phyloP scores from a whole-genome alignment of 2,329 filamentous ascomycete genomes.

The Ophiostoma piceae region DNA sequence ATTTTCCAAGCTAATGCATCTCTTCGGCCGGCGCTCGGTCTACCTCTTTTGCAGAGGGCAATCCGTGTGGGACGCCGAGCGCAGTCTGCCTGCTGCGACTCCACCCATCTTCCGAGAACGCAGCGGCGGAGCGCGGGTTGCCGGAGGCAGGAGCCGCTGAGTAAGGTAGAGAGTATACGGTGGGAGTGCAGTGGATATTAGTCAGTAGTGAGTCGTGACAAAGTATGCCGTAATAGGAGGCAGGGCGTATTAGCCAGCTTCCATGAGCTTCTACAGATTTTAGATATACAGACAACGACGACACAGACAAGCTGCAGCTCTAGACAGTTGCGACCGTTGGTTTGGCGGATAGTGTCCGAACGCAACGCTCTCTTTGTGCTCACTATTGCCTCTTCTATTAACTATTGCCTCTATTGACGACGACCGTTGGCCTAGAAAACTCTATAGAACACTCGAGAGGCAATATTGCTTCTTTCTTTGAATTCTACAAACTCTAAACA shows the following conservation, averaged over 20 bases:
- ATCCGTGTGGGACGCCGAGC: background rate
- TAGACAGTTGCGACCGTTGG: background rate
- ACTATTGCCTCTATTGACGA: background rate
- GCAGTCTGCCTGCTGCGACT: background rate
- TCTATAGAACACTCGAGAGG: background rate
- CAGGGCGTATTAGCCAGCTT: background rate
- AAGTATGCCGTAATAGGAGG: too few relatives aligned
- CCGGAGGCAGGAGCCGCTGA: background rate
- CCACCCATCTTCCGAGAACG: slow-evolving; percentile 2
- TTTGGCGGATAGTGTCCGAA: background rate
- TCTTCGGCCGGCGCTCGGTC: background rate
- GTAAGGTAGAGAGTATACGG: too few relatives aligned
- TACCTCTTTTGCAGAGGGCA: background rate
- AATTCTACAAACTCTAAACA: too few relatives aligned
- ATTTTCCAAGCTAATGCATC: background rate
- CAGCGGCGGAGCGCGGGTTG: background rate
- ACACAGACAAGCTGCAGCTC: too few relatives aligned
- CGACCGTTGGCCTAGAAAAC: background rate
- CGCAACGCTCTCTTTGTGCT: background rate
- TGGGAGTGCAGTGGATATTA: background rate
- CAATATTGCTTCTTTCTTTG: background rate
- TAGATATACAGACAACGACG: too few relatives aligned
- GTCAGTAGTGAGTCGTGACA: too few relatives aligned
- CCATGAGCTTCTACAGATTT: background rate
- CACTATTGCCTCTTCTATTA: background rate